Percentiles rank a stretch among this genome's conserved stretches.
These are phyloP conservation scores for Wickerhamomyces ciferrii DNA, from an alignment of 805 yeast genomes.

Conservation along the genomic window DNA sequence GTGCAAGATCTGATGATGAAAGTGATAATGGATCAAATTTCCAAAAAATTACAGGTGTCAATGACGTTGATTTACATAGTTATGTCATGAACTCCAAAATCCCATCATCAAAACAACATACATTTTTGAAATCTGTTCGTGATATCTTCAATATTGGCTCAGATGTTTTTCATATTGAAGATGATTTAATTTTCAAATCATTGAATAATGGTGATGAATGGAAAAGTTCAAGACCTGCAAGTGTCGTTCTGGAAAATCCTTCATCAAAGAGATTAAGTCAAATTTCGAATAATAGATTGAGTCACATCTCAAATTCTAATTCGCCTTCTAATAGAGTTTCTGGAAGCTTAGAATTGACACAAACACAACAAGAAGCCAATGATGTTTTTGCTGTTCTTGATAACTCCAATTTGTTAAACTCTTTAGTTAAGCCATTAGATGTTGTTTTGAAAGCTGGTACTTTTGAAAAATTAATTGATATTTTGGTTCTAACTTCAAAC, in stretches of 20 bases:
- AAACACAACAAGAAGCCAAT: conserved; percentile 18
- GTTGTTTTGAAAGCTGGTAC: conserved; percentile 66
- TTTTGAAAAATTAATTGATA: conserved; percentile 71
- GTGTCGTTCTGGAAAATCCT: conserved; percentile 42
- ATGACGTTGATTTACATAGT: conserved; percentile 35
- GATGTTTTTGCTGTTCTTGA: conserved; percentile 29
- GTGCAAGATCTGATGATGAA: not conserved
- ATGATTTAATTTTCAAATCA: conserved; percentile 57
- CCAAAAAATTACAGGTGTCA: conserved; percentile 38
- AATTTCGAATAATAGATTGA: conserved; percentile 24
- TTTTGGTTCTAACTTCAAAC: conserved; percentile 66
- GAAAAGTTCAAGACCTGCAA: conserved; percentile 35
- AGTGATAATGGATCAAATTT: conserved; percentile 1
- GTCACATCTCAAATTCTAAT: conserved; percentile 7
- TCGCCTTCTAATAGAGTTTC: conserved; percentile 15
- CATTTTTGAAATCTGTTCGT: conserved; percentile 48
- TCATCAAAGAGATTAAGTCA: conserved; percentile 34
- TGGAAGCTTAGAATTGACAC: conserved; percentile 23
- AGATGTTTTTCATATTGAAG: conserved; percentile 48
- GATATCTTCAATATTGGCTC: conserved; percentile 62
- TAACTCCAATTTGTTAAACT: conserved; percentile 18
- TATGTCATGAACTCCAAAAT: conserved; percentile 15
- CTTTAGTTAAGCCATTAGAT: conserved; percentile 23
- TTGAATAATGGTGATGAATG: conserved; percentile 28
- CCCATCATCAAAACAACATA: conserved; percentile 34